Conservation (phyloP, 2,329 filamentous ascomycete genomes). For the Atkinsonella texensis region DNA sequence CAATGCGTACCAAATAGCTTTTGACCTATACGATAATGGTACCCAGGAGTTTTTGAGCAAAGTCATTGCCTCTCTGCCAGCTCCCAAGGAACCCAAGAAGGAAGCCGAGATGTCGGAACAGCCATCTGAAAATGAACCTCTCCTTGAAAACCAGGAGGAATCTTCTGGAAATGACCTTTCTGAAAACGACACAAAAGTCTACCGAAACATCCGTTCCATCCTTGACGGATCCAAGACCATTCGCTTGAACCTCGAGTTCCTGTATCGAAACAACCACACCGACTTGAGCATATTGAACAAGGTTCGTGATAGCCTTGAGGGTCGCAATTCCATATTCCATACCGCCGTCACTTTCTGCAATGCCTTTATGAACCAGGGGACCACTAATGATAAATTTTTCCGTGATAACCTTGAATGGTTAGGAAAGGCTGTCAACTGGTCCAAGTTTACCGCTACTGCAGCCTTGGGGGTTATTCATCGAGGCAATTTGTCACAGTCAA, state of each 20-base stretch:
- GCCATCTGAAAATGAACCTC: constrained; percentile 33
- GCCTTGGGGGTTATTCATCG: constrained; percentile 93
- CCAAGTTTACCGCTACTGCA: constrained; percentile 95
- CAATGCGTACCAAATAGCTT: constrained; percentile 92
- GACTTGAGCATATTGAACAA: constrained; percentile 91
- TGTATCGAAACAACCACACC: constrained; percentile 90
- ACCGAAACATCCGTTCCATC: constrained; percentile 52
- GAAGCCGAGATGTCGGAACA: constrained; percentile 32
- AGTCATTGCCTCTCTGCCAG: constrained; percentile 69
- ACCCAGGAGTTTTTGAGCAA: constrained; percentile 93
- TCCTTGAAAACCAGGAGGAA: constrained; percentile 37
- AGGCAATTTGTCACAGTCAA: constrained; percentile 84
- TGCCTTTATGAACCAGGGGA: constrained; percentile 98
- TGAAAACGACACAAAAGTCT: constrained; percentile 43
- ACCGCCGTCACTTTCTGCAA: constrained; percentile 95
- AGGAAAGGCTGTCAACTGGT: constrained; percentile 98
- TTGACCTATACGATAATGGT: constrained; percentile 96
- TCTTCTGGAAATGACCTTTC: constrained; percentile 42
- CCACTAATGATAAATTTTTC: constrained; percentile 97
- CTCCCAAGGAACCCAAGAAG: constrained; percentile 31
- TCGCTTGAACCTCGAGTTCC: constrained; percentile 87
- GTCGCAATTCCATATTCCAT: constrained; percentile 96
- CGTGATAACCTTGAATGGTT: constrained; percentile 96
- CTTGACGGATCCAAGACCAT: constrained; percentile 89
- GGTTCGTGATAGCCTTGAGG: constrained; percentile 88